These are phyloP conservation scores for Nakazawaea molendinolei DNA, from an alignment of 805 yeast species.

Conservation along the genomic window DNA sequence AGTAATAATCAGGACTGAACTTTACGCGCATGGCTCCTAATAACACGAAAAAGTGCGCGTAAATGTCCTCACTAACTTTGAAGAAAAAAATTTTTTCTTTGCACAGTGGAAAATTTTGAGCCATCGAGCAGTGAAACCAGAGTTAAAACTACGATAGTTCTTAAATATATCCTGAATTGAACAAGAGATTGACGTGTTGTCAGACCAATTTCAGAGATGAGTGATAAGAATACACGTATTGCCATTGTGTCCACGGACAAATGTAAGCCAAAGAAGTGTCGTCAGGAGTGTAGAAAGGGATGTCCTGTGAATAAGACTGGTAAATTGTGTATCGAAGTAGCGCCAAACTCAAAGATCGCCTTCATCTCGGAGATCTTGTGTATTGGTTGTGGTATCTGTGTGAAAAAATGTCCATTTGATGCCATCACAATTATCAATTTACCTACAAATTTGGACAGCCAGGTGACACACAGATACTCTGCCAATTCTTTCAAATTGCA, in stretches of 20 bases:
- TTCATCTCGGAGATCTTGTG: conserved; percentile 91
- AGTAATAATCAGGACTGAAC: too few relatives aligned
- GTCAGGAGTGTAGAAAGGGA: conserved; percentile 94
- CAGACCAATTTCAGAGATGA: conserved; percentile 19
- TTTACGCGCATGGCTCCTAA: too few relatives aligned
- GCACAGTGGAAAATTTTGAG: too few relatives aligned
- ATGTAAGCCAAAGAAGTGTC: conserved; percentile 97
- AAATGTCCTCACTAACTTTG: too few relatives aligned
- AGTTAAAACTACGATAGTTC: too few relatives aligned
- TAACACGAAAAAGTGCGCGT: too few relatives aligned
- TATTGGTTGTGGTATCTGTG: conserved; percentile 99
- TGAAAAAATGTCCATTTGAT: conserved; percentile 96
- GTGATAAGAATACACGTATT: conserved; percentile 60
- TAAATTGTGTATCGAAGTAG: conserved; percentile 93
- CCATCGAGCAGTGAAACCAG: too few relatives aligned
- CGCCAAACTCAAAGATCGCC: conserved; percentile 86
- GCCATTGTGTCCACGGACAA: conserved; percentile 92
- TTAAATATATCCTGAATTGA: too few relatives aligned
- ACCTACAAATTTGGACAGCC: conserved; percentile 89
- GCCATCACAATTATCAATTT: conserved; percentile 93
- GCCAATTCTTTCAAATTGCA: conserved; percentile 97
- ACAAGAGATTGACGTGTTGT: too few relatives aligned
- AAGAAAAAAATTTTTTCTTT: too few relatives aligned
- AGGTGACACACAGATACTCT: conserved; percentile 94
- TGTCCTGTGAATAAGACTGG: conserved; percentile 99